Evolutionary conservation across 2,329 filamentous ascomycete genomes (phyloP), one percentile per base, ranked within the genome.

Genomic region (Sodiomyces alkalinus): DNA sequence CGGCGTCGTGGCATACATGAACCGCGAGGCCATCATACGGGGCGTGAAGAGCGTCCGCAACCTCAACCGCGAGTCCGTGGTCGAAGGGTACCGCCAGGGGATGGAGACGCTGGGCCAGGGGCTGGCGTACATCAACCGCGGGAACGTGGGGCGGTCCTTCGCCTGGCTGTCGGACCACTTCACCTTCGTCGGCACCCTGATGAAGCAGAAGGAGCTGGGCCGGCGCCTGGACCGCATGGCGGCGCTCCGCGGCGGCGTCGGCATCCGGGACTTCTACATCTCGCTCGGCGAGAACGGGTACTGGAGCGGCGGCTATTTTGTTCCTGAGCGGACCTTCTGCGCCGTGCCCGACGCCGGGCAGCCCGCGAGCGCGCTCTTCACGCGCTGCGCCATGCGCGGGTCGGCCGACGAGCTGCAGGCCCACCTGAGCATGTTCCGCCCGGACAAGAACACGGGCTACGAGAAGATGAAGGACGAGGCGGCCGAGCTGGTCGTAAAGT

Each of bases 121-220:
- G 2, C 52, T 68, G 7, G 64, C 64, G 8, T 70, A 71, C 37
- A 56, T 71, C 44, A 70, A 68, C 43, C 55, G 63, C 6, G 64
- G 65, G 10, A 69, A 64, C 22, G 64, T 71, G 3, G 74, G 74
- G 3, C 65, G 73, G 30, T 80, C 81, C 1, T 78, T 82, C 39
- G 68, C 64, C 12, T 92, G 82, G 74, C 70, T 86, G 4, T 74
- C 76, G 0, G 80, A 78, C 11, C 85, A 93, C 49, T 69, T 92
- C 28, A 80, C 82, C 19, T 93, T 92, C 42, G 78, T 92, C 2
- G 81, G 82, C 0, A 76, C 80, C 25, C 62, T 93, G 3, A 66
- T 83, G 39, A 75, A 79, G 29, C 71, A 73, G 11, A 72, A 76
- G 19, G 80, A 90, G 41, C 55, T 92, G 35, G 69, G 66, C 31